phyloP scores from a whole-genome alignment of 768 basidiomycete species.

The Boletus patriciae region DNA sequence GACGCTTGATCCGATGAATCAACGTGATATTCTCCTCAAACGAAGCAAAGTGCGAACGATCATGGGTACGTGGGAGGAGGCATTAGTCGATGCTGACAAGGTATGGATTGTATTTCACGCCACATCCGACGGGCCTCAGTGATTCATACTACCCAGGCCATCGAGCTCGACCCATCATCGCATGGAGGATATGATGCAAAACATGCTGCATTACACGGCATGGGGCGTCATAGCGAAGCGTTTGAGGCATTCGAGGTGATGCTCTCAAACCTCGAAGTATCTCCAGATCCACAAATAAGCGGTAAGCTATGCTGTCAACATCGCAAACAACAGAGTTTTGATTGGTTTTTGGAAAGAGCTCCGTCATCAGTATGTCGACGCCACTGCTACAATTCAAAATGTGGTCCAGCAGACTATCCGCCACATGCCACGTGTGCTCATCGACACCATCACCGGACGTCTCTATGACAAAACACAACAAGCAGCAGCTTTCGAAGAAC shows the following conservation, averaged over 20 bases:
- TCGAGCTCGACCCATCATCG: neutral
- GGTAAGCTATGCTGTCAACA: neutral
- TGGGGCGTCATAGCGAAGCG: neutral
- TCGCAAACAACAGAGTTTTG: too few species aligned
- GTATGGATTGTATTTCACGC: neutral
- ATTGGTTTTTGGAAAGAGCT: neutral
- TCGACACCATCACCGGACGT: conserved; percentile 4
- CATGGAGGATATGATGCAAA: neutral
- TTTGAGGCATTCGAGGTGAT: neutral
- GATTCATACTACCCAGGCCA: neutral
- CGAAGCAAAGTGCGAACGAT: neutral
- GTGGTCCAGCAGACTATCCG: neutral
- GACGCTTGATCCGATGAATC: neutral
- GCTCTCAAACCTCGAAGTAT: neutral
- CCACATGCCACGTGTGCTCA: conserved; percentile 1
- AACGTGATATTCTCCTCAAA: neutral
- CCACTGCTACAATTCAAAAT: neutral
- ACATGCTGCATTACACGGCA: neutral
- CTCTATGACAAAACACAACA: conserved; percentile 2
- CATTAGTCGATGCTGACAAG: too few species aligned
- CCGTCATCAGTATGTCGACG: neutral
- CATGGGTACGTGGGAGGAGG: too few species aligned
- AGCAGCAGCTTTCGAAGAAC: conserved; percentile 2
- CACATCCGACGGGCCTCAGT: too few species aligned
- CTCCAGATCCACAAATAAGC: neutral